These are phyloP conservation scores for Batkoa obscura DNA, from an alignment of 371 early-diverging fungal species.

Conservation along the genomic window DNA sequence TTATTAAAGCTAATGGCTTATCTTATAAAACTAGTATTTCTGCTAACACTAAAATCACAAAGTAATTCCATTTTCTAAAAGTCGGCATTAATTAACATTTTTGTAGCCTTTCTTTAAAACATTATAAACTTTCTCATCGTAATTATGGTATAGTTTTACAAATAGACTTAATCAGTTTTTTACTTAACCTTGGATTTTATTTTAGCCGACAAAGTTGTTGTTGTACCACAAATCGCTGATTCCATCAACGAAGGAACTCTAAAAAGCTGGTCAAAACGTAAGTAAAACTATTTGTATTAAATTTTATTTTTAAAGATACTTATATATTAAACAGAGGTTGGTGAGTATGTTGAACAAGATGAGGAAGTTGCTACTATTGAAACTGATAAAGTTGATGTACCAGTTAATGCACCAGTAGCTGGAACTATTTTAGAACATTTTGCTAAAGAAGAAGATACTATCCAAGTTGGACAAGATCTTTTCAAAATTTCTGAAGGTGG, in stretches of 20 bases:
- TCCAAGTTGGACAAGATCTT: conserved; percentile 81
- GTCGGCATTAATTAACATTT: no score
- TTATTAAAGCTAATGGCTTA: no score
- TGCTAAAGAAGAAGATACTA: conserved; percentile 81
- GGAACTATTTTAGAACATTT: conserved; percentile 70
- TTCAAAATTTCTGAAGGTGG: conserved; percentile 72
- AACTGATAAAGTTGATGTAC: conserved; percentile 93
- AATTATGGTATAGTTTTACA: neutral
- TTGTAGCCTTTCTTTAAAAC: no score
- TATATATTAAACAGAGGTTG: conserved; percentile 43
- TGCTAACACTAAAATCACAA: no score
- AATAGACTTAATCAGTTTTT: neutral
- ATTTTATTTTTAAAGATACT: neutral
- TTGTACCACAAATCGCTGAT: conserved; percentile 92
- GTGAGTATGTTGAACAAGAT: conserved; percentile 83
- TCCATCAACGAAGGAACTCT: conserved; percentile 94
- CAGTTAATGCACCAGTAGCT: conserved; percentile 83
- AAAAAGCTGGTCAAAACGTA: conserved; percentile 88
- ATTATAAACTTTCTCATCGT: neutral
- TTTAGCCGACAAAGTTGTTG: conserved; percentile 57
- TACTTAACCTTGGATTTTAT: neutral
- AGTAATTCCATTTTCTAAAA: no score
- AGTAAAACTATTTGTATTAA: conserved; percentile 9
- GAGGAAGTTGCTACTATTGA: conserved; percentile 93
- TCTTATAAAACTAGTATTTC: no score